Evolutionary conservation across 2,329 filamentous ascomycete genomes (phyloP), one percentile per base, ranked within the genome.

Genomic region (Botrytis medusae): DNA sequence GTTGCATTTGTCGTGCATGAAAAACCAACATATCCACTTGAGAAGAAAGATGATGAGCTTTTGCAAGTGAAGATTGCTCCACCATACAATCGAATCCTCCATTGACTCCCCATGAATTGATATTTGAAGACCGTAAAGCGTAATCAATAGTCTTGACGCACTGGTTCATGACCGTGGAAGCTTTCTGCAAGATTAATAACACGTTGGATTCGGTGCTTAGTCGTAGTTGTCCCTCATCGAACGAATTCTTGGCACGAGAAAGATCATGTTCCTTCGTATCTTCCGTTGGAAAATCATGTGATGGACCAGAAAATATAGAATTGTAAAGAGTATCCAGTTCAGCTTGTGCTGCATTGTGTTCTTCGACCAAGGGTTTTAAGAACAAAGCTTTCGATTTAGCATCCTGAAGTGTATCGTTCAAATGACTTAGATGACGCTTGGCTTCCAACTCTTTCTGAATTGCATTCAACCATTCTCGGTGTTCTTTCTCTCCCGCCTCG

Each of bases 1-100:
- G 83, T 5, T 83, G 84, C 44, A 83, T 78, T 16, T 79, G 79
- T 63, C 80, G 81, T 5, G 87, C 83, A 69, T 85, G 84, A 14
- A 79, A 69, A 16, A 83, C 78, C 44, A 82, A 75, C 78, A 81
- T 81, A 25, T 81, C 79, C 42, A 84, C 85, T 74, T 85, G 81
- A 14, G 90, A 83, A 22, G 84, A 83, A 74, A 85, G 84, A 32
- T 86, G 83, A 80, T 89, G 87, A 82, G 87, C 84, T 83, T 88
- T 85, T 77, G 87, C 85, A 4, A 80, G 79, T 69, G 86, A 81
- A 12, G 82, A 81, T 22, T 85, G 40, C 62, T 73, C 72, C 42
- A 46, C 57, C 68, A 73, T 48, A 51, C 46, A 60, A 29, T 40
- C 42, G 37, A 73, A 61, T 46, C 44, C 85, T 37, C 85, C 86